phyloP scores from a whole-genome alignment of 2,329 filamentous ascomycete species.

The Apiospora saccharicola region DNA sequence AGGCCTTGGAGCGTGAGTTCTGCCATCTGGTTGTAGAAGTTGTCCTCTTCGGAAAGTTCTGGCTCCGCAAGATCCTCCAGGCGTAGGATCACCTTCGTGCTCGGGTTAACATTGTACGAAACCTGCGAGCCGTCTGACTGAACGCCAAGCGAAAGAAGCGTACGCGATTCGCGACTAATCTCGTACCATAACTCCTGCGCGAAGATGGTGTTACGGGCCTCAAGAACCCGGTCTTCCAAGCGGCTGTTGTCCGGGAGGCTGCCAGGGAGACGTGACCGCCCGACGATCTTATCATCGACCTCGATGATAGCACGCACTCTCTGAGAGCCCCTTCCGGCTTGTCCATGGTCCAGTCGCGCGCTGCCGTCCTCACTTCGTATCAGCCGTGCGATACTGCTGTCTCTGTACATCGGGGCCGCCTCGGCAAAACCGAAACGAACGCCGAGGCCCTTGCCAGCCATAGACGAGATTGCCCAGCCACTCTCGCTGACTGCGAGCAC shows the following conservation, averaged over 20 bases:
- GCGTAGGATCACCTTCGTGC: slow-evolving; percentile 70
- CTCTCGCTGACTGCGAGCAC: slow-evolving; percentile 81
- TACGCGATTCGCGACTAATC: slow-evolving; percentile 80
- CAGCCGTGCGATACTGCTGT: slow-evolving; percentile 83
- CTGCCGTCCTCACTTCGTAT: slow-evolving; percentile 76
- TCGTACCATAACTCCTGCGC: slow-evolving; percentile 92
- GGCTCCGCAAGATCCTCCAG: slow-evolving; percentile 67
- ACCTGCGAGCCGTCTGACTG: slow-evolving; percentile 66
- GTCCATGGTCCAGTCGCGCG: slow-evolving; percentile 74
- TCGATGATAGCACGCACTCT: slow-evolving; percentile 74
- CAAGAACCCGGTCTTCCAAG: slow-evolving; percentile 73
- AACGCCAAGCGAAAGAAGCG: slow-evolving; percentile 75
- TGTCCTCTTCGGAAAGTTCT: slow-evolving; percentile 41
- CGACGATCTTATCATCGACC: slow-evolving; percentile 63
- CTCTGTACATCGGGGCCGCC: slow-evolving; percentile 65
- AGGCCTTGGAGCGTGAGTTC: slow-evolving; percentile 72
- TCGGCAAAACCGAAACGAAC: slow-evolving; percentile 92
- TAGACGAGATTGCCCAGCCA: slow-evolving; percentile 84
- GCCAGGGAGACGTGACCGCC: slow-evolving; percentile 60
- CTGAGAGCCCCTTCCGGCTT: slow-evolving; percentile 58
- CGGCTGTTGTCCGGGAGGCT: slow-evolving; percentile 63
- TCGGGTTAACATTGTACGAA: slow-evolving; percentile 59
- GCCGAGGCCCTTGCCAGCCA: slow-evolving; percentile 77
- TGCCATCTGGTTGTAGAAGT: slow-evolving; percentile 61
- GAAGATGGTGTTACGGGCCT: slow-evolving; percentile 80